These are phyloP conservation scores for Lactarius psammicola DNA, from an alignment of 768 basidiomycete species.

Conservation along the genomic window DNA sequence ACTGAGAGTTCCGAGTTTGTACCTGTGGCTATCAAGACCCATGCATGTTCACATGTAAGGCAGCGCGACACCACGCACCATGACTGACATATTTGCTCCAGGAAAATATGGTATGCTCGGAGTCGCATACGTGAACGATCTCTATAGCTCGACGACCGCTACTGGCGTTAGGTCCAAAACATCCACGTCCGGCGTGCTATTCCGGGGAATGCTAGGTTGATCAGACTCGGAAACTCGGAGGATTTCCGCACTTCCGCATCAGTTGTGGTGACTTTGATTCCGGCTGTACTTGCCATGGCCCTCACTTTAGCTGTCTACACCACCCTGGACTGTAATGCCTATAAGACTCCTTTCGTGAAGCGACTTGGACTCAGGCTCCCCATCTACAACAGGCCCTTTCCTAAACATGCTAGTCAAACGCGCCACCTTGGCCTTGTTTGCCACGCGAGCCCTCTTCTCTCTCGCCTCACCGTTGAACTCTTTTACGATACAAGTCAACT, in stretches of 20 bases:
- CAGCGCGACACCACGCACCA: not conserved
- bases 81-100: not conserved
- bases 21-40: not conserved
- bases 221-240: not conserved
- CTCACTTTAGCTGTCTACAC: not conserved
- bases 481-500: not conserved
- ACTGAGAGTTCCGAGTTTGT: not conserved
- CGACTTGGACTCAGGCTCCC: not conserved
- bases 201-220: not conserved
- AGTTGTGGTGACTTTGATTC: not conserved
- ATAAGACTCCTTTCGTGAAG: not conserved
- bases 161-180: too few relatives aligned
- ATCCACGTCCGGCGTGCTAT: not conserved
- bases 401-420: conserved; percentile 14
- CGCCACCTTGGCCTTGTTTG: conserved; percentile 13
- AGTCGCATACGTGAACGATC: not conserved
- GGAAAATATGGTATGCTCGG: not conserved
- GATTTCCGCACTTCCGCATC: not conserved
- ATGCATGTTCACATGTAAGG: not conserved
- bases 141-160: not conserved
- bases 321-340: not conserved
- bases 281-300: not conserved
- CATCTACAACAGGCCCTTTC: not conserved
- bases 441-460: conserved; percentile 9
- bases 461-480: conserved; percentile 10